These are phyloP conservation scores for Hymenoscyphus linearis DNA, from an alignment of 2,329 filamentous ascomycete genomes.

Conservation along the genomic window DNA sequence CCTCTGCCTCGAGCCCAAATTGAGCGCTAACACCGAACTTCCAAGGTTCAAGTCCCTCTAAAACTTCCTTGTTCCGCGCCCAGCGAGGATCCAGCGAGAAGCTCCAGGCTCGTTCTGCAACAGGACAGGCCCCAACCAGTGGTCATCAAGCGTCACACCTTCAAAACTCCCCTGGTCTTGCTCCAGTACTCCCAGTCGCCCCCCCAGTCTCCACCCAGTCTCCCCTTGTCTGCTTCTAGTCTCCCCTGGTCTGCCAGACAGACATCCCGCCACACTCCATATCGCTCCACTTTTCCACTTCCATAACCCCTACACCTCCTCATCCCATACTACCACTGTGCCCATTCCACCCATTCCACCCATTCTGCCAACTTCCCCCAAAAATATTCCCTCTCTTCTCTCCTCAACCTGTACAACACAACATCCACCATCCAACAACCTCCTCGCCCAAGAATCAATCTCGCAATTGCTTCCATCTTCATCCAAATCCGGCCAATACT, in stretches of 20 bases:
- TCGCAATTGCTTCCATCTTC: neutral
- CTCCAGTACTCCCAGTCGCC: too few species aligned
- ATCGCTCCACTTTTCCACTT: too few species aligned
- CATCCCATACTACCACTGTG: neutral
- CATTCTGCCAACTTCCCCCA: neutral
- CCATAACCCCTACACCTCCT: neutral
- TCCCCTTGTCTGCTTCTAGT: neutral
- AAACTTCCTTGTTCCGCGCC: neutral
- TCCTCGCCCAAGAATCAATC: neutral
- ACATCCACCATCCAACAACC: too few species aligned
- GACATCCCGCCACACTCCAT: neutral
- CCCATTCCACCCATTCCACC: too few species aligned
- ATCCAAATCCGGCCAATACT: conserved; percentile 4
- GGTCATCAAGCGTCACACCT: neutral
- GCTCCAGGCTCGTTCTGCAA: neutral
- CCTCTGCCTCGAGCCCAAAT: neutral
- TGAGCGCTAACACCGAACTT: neutral
- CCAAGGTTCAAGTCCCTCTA: neutral
- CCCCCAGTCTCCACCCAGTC: neutral
- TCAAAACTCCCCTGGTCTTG: neutral
- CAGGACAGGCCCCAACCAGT: neutral
- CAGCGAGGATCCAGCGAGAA: neutral
- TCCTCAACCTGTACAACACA: neutral
- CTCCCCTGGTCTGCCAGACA: too few species aligned
- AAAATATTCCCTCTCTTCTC: neutral